Percentiles rank a stretch among this genome's conserved stretches.
Evolutionary conservation across 306 rosid species (phyloP).

Genomic region (Vigna trinervia): DNA sequence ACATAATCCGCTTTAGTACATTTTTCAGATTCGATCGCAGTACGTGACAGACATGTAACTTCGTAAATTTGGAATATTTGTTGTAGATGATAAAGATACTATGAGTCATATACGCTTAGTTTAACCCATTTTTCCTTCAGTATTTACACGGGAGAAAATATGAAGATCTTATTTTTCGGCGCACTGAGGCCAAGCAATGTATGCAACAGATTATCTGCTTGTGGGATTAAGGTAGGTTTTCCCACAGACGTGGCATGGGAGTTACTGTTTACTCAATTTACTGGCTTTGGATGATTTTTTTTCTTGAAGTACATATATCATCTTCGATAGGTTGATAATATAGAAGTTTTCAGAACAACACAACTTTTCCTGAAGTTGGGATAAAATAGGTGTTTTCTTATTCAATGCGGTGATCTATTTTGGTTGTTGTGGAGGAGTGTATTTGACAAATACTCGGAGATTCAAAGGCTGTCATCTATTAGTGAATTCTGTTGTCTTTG

Average conservation of each 20-base stretch:
- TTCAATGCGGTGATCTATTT: neutral
- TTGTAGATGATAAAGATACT: neutral
- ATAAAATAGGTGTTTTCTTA: neutral
- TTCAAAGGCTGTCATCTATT: slow-evolving; percentile 24
- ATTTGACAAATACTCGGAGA: slow-evolving; percentile 32
- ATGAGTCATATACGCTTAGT: neutral
- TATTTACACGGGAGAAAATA: slow-evolving; percentile 1
- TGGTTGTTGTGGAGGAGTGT: slow-evolving; percentile 35
- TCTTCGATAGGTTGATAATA: too few species aligned
- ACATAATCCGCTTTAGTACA: neutral
- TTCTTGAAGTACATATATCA: too few species aligned
- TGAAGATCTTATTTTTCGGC: neutral
- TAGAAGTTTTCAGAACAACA: slow-evolving; percentile 2
- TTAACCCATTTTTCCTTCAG: neutral
- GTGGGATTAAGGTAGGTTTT: too few species aligned
- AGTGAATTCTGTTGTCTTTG: slow-evolving; percentile 3
- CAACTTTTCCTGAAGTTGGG: neutral
- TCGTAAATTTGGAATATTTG: slow-evolving; percentile 7
- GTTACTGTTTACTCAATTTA: too few species aligned
- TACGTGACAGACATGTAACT: neutral
- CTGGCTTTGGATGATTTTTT: too few species aligned
- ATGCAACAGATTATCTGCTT: neutral
- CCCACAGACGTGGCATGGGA: too few species aligned
- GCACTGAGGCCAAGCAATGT: slow-evolving; percentile 10
- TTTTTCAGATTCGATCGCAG: neutral